Conservation (phyloP, 257 asterid species). For the Jacaranda copaia region DNA sequence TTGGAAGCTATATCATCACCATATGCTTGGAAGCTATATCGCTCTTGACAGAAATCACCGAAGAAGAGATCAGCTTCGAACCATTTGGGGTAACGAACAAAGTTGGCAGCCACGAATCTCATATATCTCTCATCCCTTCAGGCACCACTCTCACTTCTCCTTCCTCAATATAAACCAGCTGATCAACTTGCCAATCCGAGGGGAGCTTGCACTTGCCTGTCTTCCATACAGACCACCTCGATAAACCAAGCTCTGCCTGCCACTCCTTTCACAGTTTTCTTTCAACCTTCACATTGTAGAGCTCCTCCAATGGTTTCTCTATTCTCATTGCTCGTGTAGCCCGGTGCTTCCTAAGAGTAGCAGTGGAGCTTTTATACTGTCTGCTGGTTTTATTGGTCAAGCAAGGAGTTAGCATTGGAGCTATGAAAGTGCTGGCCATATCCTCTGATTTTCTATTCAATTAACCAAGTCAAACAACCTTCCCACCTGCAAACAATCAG, state of each 20-base stretch:
- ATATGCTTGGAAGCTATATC: constrained; percentile 82
- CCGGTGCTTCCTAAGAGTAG: constrained; percentile 31
- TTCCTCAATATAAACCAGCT: constrained; percentile 91
- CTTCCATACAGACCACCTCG: constrained; percentile 88
- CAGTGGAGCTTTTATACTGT: constrained; percentile 17
- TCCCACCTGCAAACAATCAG: not conserved
- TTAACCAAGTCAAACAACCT: not conserved
- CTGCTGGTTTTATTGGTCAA: constrained; percentile 28
- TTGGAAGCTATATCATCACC: constrained; percentile 92
- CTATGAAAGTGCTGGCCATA: constrained; percentile 58
- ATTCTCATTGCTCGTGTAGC: constrained; percentile 54
- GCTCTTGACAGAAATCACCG: constrained; percentile 87
- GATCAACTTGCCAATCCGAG: constrained; percentile 99
- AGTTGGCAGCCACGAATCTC: constrained; percentile 88
- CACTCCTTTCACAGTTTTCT: constrained; percentile 66
- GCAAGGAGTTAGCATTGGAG: constrained; percentile 49
- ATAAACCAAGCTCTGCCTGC: constrained; percentile 70
- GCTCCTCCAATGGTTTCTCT: constrained; percentile 89
- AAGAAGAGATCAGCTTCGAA: constrained; percentile 95
- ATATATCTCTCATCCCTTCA: constrained; percentile 76
- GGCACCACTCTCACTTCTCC: constrained; percentile 98
- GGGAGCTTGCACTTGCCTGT: constrained; percentile 92
- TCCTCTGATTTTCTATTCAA: constrained; percentile 1
- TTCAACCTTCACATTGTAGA: constrained; percentile 88
- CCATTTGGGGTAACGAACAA: constrained; percentile 95